Evolutionary conservation across 2,329 filamentous ascomycete genomes (phyloP).

Genomic region (Fusarium guadeloupense): DNA sequence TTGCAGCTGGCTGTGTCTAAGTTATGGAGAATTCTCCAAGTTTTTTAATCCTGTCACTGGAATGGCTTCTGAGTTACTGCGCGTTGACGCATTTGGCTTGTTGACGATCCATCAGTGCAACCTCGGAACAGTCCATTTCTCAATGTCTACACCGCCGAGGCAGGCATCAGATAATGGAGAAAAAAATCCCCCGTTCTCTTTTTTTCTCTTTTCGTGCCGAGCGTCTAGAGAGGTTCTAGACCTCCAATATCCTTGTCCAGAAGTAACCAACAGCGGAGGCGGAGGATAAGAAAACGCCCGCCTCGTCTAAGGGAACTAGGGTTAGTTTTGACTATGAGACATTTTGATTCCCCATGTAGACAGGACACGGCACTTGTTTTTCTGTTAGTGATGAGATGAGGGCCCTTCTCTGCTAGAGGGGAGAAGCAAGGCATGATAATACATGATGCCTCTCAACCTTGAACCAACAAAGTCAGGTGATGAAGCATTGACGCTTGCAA

Average conservation of each 20-base stretch:
- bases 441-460: no score
- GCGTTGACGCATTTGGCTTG: slow-evolving; percentile 10
- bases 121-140: slow-evolving; percentile 13
- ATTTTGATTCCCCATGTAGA: slow-evolving; percentile 13
- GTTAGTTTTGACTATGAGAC: slow-evolving; percentile 19
- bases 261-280: slow-evolving; percentile 11
- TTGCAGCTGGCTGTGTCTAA: neutral
- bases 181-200: no score
- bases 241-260: slow-evolving; percentile 19
- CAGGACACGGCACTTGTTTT: slow-evolving; percentile 28
- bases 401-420: slow-evolving; percentile 1
- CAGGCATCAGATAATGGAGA: neutral
- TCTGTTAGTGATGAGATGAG: neutral
- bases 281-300: neutral
- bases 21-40: neutral
- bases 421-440: neutral
- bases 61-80: neutral
- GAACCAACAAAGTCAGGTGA: slow-evolving; percentile 40
- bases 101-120: slow-evolving; percentile 16
- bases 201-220: neutral
- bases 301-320: slow-evolving; percentile 27
- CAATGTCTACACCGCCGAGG: slow-evolving; percentile 14
- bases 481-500: slow-evolving; percentile 39
- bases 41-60: neutral
- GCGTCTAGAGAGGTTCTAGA: slow-evolving; percentile 21